Base-by-base conservation (phyloP, 306 rosid genomes). In the Cucumis melo region DNA sequence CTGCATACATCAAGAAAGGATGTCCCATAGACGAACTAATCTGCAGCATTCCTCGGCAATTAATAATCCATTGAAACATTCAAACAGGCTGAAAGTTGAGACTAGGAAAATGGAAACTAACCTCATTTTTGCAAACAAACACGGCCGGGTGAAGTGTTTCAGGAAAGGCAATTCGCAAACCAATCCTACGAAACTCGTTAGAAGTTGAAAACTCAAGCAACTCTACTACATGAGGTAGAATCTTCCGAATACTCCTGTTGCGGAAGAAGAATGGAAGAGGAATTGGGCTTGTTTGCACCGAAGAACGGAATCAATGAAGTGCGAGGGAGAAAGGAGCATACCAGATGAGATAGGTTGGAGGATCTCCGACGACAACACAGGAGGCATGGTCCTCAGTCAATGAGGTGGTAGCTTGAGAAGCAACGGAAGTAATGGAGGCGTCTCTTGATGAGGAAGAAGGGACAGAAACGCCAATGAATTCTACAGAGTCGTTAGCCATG, bases 171-270 rank as follows among this genome's bases (percentile, higher is more conserved):
- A 94, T 84, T 78, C 97, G 84, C 57, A 92, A 85, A 8, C 95
- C 97, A 19, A 64, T 14, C 60, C 81, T 83, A 10, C 96, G 91
- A 42, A 90, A 90, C 23, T 88, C 95, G 78, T 84, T 84, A 4
- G 84, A 42, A 81, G 95, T 86, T 73, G 73, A 39, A 81, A 91
- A 85, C 88, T 94, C 92, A 0, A 92, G 83, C 21, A 94, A 72
- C 86, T 94, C 97, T 23, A 94, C 74, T 19, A 86, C 51, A 17
- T 78, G 84, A 78, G 95, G 93, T 5, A 68, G 88, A 15, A 80
- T 65, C 81, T 89, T 87, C 87, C 88, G 97, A 77, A 94, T 87
- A 88, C 87, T 87, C 97, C 98, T 93, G 86, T 51, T 27, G 51
- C 39, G 48, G 72, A 10, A 16, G 20, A 17, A 36, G 46, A 57